Evolutionary conservation across 2,329 filamentous ascomycete genomes (phyloP).

Genomic region (Fusarium poae): DNA sequence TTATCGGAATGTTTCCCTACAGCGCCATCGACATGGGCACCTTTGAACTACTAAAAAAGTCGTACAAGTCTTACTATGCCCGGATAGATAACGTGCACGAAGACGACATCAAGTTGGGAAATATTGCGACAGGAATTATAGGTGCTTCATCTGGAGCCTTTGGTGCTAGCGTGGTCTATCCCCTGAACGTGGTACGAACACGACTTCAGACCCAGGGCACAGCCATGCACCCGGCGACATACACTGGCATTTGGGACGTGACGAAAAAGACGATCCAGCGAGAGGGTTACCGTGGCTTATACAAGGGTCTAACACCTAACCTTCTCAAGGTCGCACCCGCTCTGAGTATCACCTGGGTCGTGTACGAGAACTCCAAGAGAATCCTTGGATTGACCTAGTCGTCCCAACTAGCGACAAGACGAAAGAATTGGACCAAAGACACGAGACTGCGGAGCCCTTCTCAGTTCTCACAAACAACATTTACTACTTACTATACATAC

Average conservation of each 20-base stretch:
- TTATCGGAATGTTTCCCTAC: slow-evolving; percentile 97
- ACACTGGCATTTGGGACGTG: slow-evolving; percentile 92
- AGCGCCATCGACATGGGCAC: slow-evolving; percentile 96
- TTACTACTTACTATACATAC: slow-evolving; percentile 36
- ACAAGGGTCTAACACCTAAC: slow-evolving; percentile 95
- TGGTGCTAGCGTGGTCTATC: slow-evolving; percentile 94
- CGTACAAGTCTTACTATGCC: slow-evolving; percentile 78
- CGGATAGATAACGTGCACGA: slow-evolving; percentile 78
- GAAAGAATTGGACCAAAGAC: slow-evolving; percentile 15
- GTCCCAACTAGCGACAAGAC: neutral
- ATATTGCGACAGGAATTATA: slow-evolving; percentile 87
- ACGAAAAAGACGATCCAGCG: slow-evolving; percentile 83
- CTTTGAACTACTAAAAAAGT: slow-evolving; percentile 90
- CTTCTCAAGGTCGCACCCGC: slow-evolving; percentile 95
- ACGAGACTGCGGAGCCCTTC: slow-evolving; percentile 6
- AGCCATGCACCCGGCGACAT: slow-evolving; percentile 88
- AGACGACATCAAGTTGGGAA: slow-evolving; percentile 84
- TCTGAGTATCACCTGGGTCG: slow-evolving; percentile 93
- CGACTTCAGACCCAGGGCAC: slow-evolving; percentile 95
- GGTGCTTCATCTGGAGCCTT: slow-evolving; percentile 92
- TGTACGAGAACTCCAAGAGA: slow-evolving; percentile 91
- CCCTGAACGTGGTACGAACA: slow-evolving; percentile 92
- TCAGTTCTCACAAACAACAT: slow-evolving; percentile 23
- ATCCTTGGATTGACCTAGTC: slow-evolving; percentile 67
- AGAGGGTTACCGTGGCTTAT: slow-evolving; percentile 88